Percentiles rank a stretch among this genome's conserved stretches.
Evolutionary conservation across 2,329 filamentous ascomycete species (phyloP).

Genomic region (Teratosphaeriaceae sp.): DNA sequence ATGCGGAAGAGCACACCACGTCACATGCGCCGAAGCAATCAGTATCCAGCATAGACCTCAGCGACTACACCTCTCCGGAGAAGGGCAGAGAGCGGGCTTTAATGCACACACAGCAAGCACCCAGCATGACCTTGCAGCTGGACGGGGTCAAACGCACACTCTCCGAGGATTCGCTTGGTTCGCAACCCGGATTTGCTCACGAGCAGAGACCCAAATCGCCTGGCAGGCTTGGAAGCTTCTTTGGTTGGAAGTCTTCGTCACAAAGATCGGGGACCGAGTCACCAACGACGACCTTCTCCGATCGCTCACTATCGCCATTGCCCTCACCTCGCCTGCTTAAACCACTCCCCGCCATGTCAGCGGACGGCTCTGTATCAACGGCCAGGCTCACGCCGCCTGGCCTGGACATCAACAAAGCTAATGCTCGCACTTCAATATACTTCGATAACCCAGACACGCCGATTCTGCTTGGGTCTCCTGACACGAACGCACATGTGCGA

Average conservation of each 20-base stretch:
- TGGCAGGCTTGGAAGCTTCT: slow-evolving; percentile 55
- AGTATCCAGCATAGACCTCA: slow-evolving; percentile 18
- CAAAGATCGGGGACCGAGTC: slow-evolving; percentile 47
- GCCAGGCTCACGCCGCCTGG: slow-evolving; percentile 37
- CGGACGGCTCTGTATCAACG: slow-evolving; percentile 22
- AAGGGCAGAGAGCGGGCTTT: slow-evolving; percentile 4
- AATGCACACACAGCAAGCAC: slow-evolving; percentile 15
- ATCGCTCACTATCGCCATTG: slow-evolving; percentile 51
- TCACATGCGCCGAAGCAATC: slow-evolving; percentile 19
- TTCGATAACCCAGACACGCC: slow-evolving; percentile 43
- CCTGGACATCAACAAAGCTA: slow-evolving; percentile 47
- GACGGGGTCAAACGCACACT: slow-evolving; percentile 29
- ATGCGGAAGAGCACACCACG: slow-evolving; percentile 21
- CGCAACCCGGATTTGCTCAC: slow-evolving; percentile 12
- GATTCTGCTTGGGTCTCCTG: slow-evolving; percentile 34
- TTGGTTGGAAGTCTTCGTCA: slow-evolving; percentile 56
- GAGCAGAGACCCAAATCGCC: slow-evolving; percentile 38
- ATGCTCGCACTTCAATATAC: slow-evolving; percentile 36
- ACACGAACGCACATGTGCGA: slow-evolving; percentile 57
- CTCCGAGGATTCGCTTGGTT: slow-evolving; percentile 26
- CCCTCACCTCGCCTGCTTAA: slow-evolving; percentile 43
- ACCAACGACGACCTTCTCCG: slow-evolving; percentile 57
- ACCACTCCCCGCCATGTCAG: slow-evolving; percentile 24
- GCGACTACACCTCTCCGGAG: slow-evolving; percentile 10
- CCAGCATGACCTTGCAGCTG: slow-evolving; percentile 28